Evolutionary conservation across 345 rosid species (phyloP).

Genomic region (Nasturtium officinale): DNA sequence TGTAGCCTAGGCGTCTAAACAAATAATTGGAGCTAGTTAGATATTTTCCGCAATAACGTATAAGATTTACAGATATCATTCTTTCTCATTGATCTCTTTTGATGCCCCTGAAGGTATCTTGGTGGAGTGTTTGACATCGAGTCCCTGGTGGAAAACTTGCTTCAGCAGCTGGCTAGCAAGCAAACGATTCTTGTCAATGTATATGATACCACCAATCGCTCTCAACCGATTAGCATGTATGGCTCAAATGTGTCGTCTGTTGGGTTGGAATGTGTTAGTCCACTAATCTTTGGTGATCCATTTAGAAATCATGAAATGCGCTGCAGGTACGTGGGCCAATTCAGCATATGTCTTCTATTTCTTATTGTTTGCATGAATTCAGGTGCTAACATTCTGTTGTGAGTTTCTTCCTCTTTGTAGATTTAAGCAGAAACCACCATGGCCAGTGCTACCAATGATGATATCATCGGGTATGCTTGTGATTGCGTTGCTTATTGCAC

Average conservation of each 20-base stretch:
- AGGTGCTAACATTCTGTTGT: slow-evolving; percentile 20
- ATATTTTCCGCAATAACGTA: background rate
- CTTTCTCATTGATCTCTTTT: slow-evolving; percentile 25
- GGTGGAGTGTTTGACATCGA: slow-evolving; percentile 95
- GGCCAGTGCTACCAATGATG: slow-evolving; percentile 68
- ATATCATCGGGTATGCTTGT: slow-evolving; percentile 74
- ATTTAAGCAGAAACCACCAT: slow-evolving; percentile 83
- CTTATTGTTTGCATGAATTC: slow-evolving; percentile 14
- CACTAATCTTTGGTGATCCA: slow-evolving; percentile 94
- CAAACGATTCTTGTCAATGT: slow-evolving; percentile 92
- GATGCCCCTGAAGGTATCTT: slow-evolving; percentile 64
- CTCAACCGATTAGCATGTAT: slow-evolving; percentile 90
- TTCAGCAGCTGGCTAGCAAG: slow-evolving; percentile 95
- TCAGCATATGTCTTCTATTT: slow-evolving; percentile 13
- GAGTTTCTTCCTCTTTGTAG: slow-evolving; percentile 47
- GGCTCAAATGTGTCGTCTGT: slow-evolving; percentile 68
- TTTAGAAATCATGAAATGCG: slow-evolving; percentile 89
- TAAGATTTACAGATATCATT: background rate
- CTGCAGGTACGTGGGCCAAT: slow-evolving; percentile 68
- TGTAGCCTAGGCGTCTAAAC: slow-evolving; percentile 27
- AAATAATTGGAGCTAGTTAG: slow-evolving; percentile 1
- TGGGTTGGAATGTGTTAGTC: slow-evolving; percentile 63
- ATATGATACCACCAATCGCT: slow-evolving; percentile 68
- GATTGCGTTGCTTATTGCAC: slow-evolving; percentile 76
- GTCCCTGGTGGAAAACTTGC: slow-evolving; percentile 88